Evolutionary conservation across 257 asterid genomes (phyloP), one percentile per base, ranked within the genome.

Genomic region (Solanum neorickii): DNA sequence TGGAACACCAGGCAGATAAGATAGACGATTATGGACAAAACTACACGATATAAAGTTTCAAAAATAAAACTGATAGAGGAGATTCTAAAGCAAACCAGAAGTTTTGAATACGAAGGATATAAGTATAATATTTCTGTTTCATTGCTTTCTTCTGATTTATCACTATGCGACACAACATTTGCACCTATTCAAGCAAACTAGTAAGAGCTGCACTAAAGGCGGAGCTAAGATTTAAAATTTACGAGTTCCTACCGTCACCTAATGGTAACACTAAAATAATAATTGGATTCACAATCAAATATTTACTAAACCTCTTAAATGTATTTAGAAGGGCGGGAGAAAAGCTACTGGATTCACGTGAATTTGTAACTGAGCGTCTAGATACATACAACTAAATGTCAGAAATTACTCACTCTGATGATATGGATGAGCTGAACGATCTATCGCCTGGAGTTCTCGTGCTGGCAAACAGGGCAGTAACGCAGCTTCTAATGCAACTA

Each of bases 391-490:
- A 7, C 20, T 68, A 72, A 13, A 68, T 9, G 25, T 33, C 44
- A 46, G 82, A 47, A 59, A 13, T 78, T 5, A 87, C 98, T 88
- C 68, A 97, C 99, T 97, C 93, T 95, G 99, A 89, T 96, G 99
- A 90, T 98, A 97, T 88, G 99, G 99, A 87, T 96, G 96, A 33
- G 98, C 98, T n/a, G 99, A 95, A 11, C 98, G 96, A 86, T 97
- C 99, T 8, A 96, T 97, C 83, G 99, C 99, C 83, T 97, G 99
- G 82, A 97, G 99, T 87, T 96, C 99, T 88, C 98, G 89, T 6
- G 99, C 99, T 42, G 99, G 99, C 92, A 96, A 91, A 92, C 99
- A 97, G 16, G 98, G 99, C 68, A 96, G 91, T 89, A 97, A 90
- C 85, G 98, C 98, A 88, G 98, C 97, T 89, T 97, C 99, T 91